phyloP scores from a whole-genome alignment of 1,139 yeast genomes.

The Taphrina betulina region DNA sequence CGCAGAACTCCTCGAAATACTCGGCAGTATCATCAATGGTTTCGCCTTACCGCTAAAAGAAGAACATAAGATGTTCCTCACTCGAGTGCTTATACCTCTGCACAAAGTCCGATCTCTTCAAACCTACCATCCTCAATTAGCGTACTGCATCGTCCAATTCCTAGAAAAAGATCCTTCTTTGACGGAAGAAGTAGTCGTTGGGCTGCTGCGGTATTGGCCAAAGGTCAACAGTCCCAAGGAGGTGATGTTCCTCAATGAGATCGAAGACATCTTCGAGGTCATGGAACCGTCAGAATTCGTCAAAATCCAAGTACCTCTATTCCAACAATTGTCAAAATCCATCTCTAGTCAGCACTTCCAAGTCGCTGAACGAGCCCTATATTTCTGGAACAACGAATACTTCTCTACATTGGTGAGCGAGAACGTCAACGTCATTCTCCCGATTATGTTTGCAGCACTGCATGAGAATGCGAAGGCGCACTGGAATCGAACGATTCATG shows the following conservation, averaged over 20 bases:
- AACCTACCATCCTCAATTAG: conserved; percentile 91
- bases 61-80: conserved; percentile 88
- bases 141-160: conserved; percentile 95
- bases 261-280: conserved; percentile 94
- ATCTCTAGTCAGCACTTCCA: conserved; percentile 95
- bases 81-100: conserved; percentile 84
- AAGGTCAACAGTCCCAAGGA: conserved; percentile 93
- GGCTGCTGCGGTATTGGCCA: conserved; percentile 93
- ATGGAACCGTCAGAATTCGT: conserved; percentile 91
- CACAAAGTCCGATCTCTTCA: conserved; percentile 89
- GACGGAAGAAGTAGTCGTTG: conserved; percentile 94
- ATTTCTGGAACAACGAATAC: conserved; percentile 94
- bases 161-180: conserved; percentile 87
- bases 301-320: conserved; percentile 87
- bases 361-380: conserved; percentile 90
- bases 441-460: conserved; percentile 85
- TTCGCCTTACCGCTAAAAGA: conserved; percentile 96
- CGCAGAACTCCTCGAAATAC: conserved; percentile 88
- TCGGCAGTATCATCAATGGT: conserved; percentile 90
- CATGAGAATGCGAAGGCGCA: conserved; percentile 66
- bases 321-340: conserved; percentile 91
- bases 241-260: conserved; percentile 90
- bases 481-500: conserved; percentile 93
- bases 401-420: conserved; percentile 87
- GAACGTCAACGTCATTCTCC: conserved; percentile 83